Evolutionary conservation across 495 filamentous ascomycete genomes (phyloP), one percentile per base, ranked within the genome.

Genomic region (Podospora anserina): DNA sequence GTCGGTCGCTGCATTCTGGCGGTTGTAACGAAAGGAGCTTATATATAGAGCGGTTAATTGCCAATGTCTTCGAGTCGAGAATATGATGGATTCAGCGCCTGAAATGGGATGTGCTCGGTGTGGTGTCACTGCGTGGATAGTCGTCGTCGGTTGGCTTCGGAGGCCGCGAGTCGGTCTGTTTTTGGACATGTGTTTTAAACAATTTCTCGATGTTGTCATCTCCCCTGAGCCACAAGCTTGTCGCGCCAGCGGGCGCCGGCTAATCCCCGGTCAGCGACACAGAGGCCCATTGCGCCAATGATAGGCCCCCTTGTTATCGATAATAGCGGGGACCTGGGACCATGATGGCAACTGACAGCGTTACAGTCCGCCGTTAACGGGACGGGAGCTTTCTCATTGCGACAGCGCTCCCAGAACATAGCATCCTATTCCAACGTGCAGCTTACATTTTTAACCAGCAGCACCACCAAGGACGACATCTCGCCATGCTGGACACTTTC

Each of bases 401-500:
- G 20, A 61, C 59, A 61, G 59, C 30, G 59, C 23, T n/a, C 61
- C n/a, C 15, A 7, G 28, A 27, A 61, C 16, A 9, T 61, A 32
- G 59, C 59, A 32, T 32, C 20, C 55, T 11, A 20, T 15, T 58
- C 23, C 55, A 58, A 39, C 60, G 16, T 34, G 60, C 60, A 34
- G 15, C 30, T 28, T 16, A 5, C 44, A 54, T 20, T 16, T 27
- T 56, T 32, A 56, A 65, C 23, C n/a, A 49, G 20, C 44, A 26
- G 20, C 19, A 32, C 3, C 63, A 49, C 39, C 34, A 16, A 15
- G 64, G 64, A 39, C 60, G 23, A 39, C 19, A 34, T 18, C 66
- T 66, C 69, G 80, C 71, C 32, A 97, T 97, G 94, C 82, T 99
- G 78, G 95, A 99, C 79, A 88, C 90, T 19, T 98, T 99, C 75